Percentiles rank a stretch among this genome's conserved stretches.
Conservation (phyloP, 179 eudicot species). For the Beta macrorhiza region DNA sequence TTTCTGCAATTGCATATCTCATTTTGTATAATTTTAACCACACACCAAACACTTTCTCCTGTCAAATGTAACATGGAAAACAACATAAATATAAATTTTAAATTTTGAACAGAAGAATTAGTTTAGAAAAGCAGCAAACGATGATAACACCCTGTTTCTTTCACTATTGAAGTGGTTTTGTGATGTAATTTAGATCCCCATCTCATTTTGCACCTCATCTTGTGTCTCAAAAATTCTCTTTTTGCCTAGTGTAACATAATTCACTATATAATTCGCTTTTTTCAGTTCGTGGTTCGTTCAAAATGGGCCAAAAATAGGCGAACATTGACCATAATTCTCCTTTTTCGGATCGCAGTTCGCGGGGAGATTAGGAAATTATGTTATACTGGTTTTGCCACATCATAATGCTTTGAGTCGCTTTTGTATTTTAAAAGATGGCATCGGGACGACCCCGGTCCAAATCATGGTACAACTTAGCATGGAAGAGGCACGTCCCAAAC, state of each 20-base stretch:
- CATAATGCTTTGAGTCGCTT: too few species aligned
- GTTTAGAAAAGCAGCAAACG: not conserved
- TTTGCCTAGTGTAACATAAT: not conserved
- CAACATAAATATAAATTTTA: not conserved
- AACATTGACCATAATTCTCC: too few species aligned
- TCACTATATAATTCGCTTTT: too few species aligned
- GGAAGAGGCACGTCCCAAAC: too few species aligned
- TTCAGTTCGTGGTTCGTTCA: too few species aligned
- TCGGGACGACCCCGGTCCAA: too few species aligned
- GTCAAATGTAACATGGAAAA: conserved; percentile 18
- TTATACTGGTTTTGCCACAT: too few species aligned
- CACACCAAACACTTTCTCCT: conserved; percentile 59
- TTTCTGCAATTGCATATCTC: conserved; percentile 54
- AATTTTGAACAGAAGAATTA: not conserved
- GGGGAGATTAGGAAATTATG: too few species aligned
- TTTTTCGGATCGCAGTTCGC: not conserved
- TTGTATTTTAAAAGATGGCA: too few species aligned
- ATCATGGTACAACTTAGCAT: too few species aligned
- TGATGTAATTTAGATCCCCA: too few species aligned
- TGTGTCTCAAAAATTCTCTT: not conserved
- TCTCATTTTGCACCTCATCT: not conserved
- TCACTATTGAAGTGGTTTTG: not conserved
- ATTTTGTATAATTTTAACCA: conserved; percentile 53
- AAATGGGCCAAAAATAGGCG: too few species aligned
- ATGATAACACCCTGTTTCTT: not conserved